Percentiles rank a stretch among this genome's conserved stretches.
These are phyloP conservation scores for Arabidopsis hybrid DNA, from an alignment of 441 rosid species.

Conservation along the genomic window DNA sequence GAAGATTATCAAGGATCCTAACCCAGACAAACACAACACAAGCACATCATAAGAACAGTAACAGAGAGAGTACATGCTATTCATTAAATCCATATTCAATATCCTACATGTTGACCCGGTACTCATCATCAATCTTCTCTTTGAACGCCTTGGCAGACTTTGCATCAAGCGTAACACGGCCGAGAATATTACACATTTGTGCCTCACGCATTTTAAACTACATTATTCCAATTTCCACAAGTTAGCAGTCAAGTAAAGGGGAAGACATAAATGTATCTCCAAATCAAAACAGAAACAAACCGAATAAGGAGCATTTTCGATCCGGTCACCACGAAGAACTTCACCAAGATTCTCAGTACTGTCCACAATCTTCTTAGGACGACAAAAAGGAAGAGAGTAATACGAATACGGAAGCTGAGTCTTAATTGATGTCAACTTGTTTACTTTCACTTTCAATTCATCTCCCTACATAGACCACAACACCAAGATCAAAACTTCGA, in stretches of 20 bases:
- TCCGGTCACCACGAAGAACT: slow-evolving; percentile 80
- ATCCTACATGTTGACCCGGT: slow-evolving; percentile 73
- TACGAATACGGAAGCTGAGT: slow-evolving; percentile 74
- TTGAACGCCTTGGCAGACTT: slow-evolving; percentile 61
- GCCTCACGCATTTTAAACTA: slow-evolving; percentile 80
- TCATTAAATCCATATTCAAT: not conserved
- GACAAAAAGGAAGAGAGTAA: slow-evolving; percentile 61
- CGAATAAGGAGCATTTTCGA: slow-evolving; percentile 66
- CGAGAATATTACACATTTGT: slow-evolving; percentile 60
- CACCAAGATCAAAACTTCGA: not conserved
- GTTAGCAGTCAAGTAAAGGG: slow-evolving; percentile 3
- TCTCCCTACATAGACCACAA: slow-evolving; percentile 49
- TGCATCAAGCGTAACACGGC: slow-evolving; percentile 58
- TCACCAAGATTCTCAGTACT: slow-evolving; percentile 80
- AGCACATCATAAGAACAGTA: slow-evolving; percentile 26
- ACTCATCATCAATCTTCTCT: slow-evolving; percentile 77
- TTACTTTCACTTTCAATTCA: slow-evolving; percentile 66
- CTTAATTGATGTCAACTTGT: slow-evolving; percentile 68
- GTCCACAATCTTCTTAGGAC: slow-evolving; percentile 61
- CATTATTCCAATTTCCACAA: slow-evolving; percentile 28
- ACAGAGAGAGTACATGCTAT: slow-evolving; percentile 13
- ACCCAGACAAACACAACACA: slow-evolving; percentile 9
- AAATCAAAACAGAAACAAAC: slow-evolving; percentile 40
- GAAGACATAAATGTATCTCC: no score
- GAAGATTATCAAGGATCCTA: slow-evolving; percentile 83